Evolutionary conservation across 805 yeast genomes (phyloP).

Genomic region (Ogataea populi-albae): DNA sequence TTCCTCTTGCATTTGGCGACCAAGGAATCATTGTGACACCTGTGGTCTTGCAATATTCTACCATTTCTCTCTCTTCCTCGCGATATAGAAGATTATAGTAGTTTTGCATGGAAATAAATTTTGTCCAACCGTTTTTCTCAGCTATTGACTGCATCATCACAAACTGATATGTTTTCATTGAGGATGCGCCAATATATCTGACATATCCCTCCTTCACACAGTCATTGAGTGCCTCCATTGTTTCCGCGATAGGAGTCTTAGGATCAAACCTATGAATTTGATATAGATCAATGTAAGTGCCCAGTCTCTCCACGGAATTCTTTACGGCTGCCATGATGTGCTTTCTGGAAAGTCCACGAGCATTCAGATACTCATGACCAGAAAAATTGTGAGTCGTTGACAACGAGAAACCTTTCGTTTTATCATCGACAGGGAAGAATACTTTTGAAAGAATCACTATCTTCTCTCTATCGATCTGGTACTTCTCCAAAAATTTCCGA

Average conservation of each 20-base stretch:
- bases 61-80: slow-evolving; percentile 64
- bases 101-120: slow-evolving; percentile 58
- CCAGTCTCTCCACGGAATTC: slow-evolving; percentile 43
- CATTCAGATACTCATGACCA: slow-evolving; percentile 30
- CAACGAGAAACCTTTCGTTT: slow-evolving; percentile 5
- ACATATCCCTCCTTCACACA: slow-evolving; percentile 45
- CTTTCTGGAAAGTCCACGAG: slow-evolving; percentile 42
- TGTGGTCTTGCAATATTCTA: slow-evolving; percentile 48
- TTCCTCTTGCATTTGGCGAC: slow-evolving; percentile 59
- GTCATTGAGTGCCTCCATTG: slow-evolving; percentile 55
- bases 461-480: slow-evolving; percentile 49
- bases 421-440: slow-evolving; percentile 32
- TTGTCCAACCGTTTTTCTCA: slow-evolving; percentile 53
- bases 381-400: slow-evolving; percentile 20
- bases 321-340: slow-evolving; percentile 45
- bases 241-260: slow-evolving; percentile 48
- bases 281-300: slow-evolving; percentile 51
- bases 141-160: slow-evolving; percentile 54
- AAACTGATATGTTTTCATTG: slow-evolving; percentile 57
- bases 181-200: slow-evolving; percentile 61
- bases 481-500: slow-evolving; percentile 53
- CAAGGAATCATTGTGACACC: slow-evolving; percentile 59
- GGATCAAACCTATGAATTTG: slow-evolving; percentile 58
- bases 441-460: slow-evolving; percentile 56
- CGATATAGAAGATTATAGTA: slow-evolving; percentile 54